Evolutionary conservation across 495 filamentous ascomycete genomes (phyloP).

Genomic region (Hypoxylon subgilvum): DNA sequence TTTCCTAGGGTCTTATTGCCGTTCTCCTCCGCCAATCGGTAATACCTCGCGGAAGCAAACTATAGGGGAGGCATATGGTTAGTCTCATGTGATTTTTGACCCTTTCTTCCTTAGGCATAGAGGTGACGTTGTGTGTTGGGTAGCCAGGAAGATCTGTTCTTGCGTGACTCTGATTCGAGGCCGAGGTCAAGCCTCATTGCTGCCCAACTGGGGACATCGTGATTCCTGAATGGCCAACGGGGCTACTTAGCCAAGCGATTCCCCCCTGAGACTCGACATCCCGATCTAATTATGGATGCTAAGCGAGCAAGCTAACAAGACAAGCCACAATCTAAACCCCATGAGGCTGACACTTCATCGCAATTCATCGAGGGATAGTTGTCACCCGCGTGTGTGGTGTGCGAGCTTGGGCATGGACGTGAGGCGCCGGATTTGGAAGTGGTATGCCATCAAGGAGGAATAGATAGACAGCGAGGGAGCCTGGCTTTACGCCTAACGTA

Average conservation of each 20-base stretch:
- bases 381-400: slow-evolving; percentile 14
- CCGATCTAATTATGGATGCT: slow-evolving; percentile 10
- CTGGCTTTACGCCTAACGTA: slow-evolving; percentile 58
- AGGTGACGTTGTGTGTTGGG: slow-evolving; percentile 17
- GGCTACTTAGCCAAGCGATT: slow-evolving; percentile 24
- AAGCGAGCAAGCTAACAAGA: slow-evolving; percentile 32
- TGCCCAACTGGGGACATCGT: slow-evolving; percentile 46
- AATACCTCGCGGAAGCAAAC: slow-evolving; percentile 89
- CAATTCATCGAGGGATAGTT: slow-evolving; percentile 9
- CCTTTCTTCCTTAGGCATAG: slow-evolving; percentile 18
- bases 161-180: slow-evolving; percentile 35
- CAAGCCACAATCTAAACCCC: slow-evolving; percentile 38
- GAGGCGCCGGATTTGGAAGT: slow-evolving; percentile 32
- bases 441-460: slow-evolving; percentile 36
- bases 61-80: slow-evolving; percentile 52
- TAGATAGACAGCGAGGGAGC: slow-evolving; percentile 22
- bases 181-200: slow-evolving; percentile 43
- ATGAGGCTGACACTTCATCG: slow-evolving; percentile 42
- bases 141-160: slow-evolving; percentile 17
- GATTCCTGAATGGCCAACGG: slow-evolving; percentile 20
- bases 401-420: slow-evolving; percentile 36
- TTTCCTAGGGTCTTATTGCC: slow-evolving; percentile 92
- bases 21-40: slow-evolving; percentile 86
- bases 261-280: slow-evolving; percentile 18
- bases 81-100: slow-evolving; percentile 46